A percentile compares a stretch with the other conserved stretches of the same genome.
These are phyloP conservation scores for Misopates orontium DNA, from an alignment of 257 asterid genomes.

Conservation along the genomic window DNA sequence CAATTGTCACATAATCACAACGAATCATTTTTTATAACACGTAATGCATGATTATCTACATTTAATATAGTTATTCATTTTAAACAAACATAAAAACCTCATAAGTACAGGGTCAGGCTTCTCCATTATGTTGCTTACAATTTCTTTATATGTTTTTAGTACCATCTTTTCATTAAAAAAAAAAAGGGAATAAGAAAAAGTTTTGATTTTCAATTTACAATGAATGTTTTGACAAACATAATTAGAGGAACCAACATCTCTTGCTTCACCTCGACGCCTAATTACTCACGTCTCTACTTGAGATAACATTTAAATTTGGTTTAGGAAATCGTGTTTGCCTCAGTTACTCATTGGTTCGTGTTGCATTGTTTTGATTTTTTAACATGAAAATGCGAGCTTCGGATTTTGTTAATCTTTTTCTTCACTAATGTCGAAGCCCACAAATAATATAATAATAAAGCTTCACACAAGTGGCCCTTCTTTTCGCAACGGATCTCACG, in stretches of 20 bases:
- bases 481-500: slow-evolving; percentile 39
- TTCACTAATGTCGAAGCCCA: slow-evolving; percentile 29
- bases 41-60: no score
- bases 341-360: slow-evolving; percentile 21
- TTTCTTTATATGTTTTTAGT: no score
- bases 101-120: no score
- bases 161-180: no score
- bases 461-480: slow-evolving; percentile 41
- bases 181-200: no score
- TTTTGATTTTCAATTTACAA: background rate
- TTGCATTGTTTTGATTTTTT: slow-evolving; percentile 5
- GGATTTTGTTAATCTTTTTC: slow-evolving; percentile 24
- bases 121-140: no score
- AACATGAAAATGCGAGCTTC: slow-evolving; percentile 43
- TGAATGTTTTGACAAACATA: background rate
- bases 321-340: slow-evolving; percentile 28
- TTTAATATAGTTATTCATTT: no score
- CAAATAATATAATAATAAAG: slow-evolving; percentile 32
- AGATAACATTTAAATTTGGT: slow-evolving; percentile 28
- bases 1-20: no score
- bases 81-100: no score
- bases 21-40: no score
- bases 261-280: slow-evolving; percentile 48
- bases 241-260: slow-evolving; percentile 63
- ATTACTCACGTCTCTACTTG: slow-evolving; percentile 19